A percentile compares a stretch with the other conserved stretches of the same genome.
These are phyloP conservation scores for Baudoinia panamericana DNA, from an alignment of 495 filamentous ascomycete species.

Conservation along the genomic window DNA sequence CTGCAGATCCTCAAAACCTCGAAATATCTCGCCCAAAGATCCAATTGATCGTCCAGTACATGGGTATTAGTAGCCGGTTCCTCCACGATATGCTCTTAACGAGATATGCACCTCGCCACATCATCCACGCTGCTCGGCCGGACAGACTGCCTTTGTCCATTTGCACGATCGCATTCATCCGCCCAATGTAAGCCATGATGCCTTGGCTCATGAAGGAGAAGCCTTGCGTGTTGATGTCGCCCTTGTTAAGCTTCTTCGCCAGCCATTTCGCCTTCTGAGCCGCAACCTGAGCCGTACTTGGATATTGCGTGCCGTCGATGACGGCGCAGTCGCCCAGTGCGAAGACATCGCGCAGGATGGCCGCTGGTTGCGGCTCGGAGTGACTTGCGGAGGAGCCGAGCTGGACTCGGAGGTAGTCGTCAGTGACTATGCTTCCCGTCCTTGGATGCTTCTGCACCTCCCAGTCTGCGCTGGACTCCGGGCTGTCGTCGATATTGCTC, in stretches of 20 bases:
- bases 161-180: conserved; percentile 67
- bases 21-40: conserved; percentile 78
- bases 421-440: not conserved
- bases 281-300: conserved; percentile 82
- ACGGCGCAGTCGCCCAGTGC: conserved; percentile 71
- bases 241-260: conserved; percentile 54
- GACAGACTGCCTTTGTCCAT: conserved; percentile 29
- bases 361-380: conserved; percentile 6
- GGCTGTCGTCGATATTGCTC: not conserved
- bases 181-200: conserved; percentile 75
- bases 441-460: not conserved
- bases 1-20: conserved; percentile 56
- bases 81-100: conserved; percentile 69
- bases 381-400: not conserved
- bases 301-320: conserved; percentile 45
- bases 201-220: conserved; percentile 73
- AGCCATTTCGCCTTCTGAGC: conserved; percentile 77
- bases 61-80: conserved; percentile 66
- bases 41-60: conserved; percentile 68
- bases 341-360: conserved; percentile 50
- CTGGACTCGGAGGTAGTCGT: not conserved
- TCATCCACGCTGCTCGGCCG: conserved; percentile 51
- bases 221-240: conserved; percentile 33
- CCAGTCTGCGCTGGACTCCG: not conserved
- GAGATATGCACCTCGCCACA: conserved; percentile 80